Conservation (phyloP, 371 early-diverging fungal genomes). For the Fennellomyces sp. region DNA sequence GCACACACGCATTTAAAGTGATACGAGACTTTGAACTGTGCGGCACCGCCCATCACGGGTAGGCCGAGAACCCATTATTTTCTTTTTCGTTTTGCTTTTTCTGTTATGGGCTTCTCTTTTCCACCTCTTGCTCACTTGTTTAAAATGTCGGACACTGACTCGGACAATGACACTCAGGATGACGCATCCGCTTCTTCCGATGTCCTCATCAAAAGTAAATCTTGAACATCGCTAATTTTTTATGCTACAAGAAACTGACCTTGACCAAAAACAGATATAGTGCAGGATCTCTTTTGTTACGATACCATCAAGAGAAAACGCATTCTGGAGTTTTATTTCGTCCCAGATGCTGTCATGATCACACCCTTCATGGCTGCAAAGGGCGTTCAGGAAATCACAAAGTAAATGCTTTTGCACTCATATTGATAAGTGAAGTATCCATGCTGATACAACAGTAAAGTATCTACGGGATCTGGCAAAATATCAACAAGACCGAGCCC, state of each 20-base stretch:
- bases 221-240: not conserved
- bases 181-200: conserved; percentile 4
- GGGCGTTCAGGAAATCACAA: conserved; percentile 44
- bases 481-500: conserved; percentile 49
- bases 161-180: not conserved
- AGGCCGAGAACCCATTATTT: not conserved
- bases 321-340: conserved; percentile 29
- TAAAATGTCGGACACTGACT: conserved; percentile 8
- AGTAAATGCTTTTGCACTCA: no score
- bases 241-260: not conserved
- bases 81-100: not conserved
- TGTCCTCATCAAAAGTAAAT: conserved; percentile 11
- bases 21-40: not conserved
- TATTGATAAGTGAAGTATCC: no score
- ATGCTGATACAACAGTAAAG: conserved; percentile 13
- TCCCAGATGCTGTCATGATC: conserved; percentile 25
- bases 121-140: conserved; percentile 5
- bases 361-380: conserved; percentile 49
- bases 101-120: conserved; percentile 8
- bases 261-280: conserved; percentile 14
- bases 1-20: not conserved
- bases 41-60: not conserved
- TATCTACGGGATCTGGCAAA: conserved; percentile 50
- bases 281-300: conserved; percentile 29
- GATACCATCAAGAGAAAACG: conserved; percentile 24